Base-by-base conservation (phyloP, 305 asterid species). In the Caryopteris hybrid region DNA sequence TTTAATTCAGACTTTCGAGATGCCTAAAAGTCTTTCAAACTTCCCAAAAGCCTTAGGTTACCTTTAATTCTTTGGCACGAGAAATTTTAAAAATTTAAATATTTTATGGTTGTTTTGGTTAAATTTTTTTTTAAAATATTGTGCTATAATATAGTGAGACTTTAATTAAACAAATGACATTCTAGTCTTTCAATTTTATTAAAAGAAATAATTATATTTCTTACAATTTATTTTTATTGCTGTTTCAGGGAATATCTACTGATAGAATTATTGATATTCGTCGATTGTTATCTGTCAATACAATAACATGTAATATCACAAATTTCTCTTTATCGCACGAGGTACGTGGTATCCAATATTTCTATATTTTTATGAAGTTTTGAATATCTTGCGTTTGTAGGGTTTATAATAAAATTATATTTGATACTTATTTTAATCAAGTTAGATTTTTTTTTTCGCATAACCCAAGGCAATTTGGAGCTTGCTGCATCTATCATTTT, bases 181-280 rank as follows among this genome's bases (percentile, higher is more conserved):
- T n/a, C n/a, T n/a, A n/a, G n/a, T n/a, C n/a, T n/a, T n/a, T n/a
- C n/a, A n/a, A n/a, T n/a, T n/a, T n/a, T n/a, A n/a, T n/a, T n/a
- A n/a, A 25, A 46, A 29, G 22, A 43, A 1, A 25, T 67, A 5
- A 13, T 7, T 39, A 21, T 36, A 29, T 9, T 39, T 3, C 8
- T 8, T 1, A 3, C 16, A 41, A 25, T 34, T 20, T 52, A 11
- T 3, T 50, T 41, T 18, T 33, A 10, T 25, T 1, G 36, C 61
- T 66, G n/a, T 36, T 36, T 3, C 77, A 94, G 99, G 99, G 97
- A 42, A 94, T 94, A 69, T 94, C 99, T 0, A 94, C 99, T 0
- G 99, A 94, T 62, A 78, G 92, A 64, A 89, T 94, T 27, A 83
- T 91, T 13, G 96, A 94, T 29, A 75, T 91, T 70, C 93, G 86